Evolutionary conservation across 2,329 filamentous ascomycete genomes (phyloP), one percentile per base, ranked within the genome.

Genomic region (Nothomitra cinnamomea): DNA sequence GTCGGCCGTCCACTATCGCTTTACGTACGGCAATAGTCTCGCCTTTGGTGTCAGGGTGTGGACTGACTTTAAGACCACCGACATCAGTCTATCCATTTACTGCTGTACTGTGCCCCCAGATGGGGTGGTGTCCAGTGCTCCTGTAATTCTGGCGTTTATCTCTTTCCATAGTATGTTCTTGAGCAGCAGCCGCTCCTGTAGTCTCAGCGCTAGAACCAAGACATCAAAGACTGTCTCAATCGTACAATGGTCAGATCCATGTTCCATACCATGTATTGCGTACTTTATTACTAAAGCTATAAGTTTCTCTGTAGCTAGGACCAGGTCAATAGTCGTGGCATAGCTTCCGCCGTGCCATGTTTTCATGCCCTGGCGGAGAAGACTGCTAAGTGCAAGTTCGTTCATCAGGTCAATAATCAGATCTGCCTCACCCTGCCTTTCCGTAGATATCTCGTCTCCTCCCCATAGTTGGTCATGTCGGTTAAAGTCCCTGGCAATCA

Each of bases 221-320:
- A 58, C 53, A 52, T 66, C 57, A 45, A 67, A 66, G 2, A 61
- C 53, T 0, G 60, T 64, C 53, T 64, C 48, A 57, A 68, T 67
- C 0, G 60, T 52, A 1, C 57, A 22, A 52, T 68, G 58, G 41
- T 38, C 35, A 7, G 35, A 38, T 7, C 35, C 35, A 38, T 38
- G 35, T 38, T 38, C 35, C 15, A 15, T 69, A 62, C 40, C 13
- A 47, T 58, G 40, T 36, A 58, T 55, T 8, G n/a, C n/a, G n/a
- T n/a, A n/a, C n/a, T n/a, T n/a, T n/a, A n/a, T n/a, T n/a, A n/a
- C n/a, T n/a, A n/a, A n/a, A n/a, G n/a, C n/a, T n/a, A n/a, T n/a
- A n/a, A n/a, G n/a, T n/a, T n/a, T n/a, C n/a, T n/a, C n/a, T n/a
- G n/a, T n/a, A n/a, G n/a, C n/a, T n/a, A n/a, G n/a, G n/a, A n/a